Conservation (phyloP, 2,329 filamentous ascomycete genomes). For the Bimuria novae-zelandiae region DNA sequence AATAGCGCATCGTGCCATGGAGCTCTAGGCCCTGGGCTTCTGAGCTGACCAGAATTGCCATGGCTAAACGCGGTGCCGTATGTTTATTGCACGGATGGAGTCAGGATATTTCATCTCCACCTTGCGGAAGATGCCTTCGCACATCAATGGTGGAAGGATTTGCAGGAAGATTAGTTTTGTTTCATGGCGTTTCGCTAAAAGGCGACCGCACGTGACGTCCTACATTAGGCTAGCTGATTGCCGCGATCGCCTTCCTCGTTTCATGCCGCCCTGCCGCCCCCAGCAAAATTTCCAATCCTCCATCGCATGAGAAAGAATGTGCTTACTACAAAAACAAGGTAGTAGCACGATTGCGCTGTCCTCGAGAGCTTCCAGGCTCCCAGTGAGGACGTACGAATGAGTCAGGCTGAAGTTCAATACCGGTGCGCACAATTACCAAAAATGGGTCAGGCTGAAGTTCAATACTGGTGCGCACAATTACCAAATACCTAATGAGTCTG, state of each 20-base stretch:
- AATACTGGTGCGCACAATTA: no score
- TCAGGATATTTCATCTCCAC: constrained; percentile 11
- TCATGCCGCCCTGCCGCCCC: constrained; percentile 2
- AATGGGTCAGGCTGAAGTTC: no score
- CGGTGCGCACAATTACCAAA: no score
- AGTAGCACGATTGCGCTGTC: no score
- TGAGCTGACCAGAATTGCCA: neutral
- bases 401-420: no score
- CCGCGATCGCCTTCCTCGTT: neutral
- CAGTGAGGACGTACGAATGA: no score
- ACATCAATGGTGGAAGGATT: constrained; percentile 15
- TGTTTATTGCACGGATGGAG: constrained; percentile 8
- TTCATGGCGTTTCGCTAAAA: constrained; percentile 17
- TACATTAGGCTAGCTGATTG: neutral
- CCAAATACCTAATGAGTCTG: no score
- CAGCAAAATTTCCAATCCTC: constrained; percentile 31
- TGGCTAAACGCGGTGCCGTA: neutral
- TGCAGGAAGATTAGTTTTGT: constrained; percentile 6
- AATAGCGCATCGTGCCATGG: constrained; percentile 27
- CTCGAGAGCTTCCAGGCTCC: no score
- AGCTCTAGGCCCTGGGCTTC: constrained; percentile 2
- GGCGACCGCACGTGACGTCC: constrained; percentile 15
- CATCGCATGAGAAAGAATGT: constrained; percentile 24
- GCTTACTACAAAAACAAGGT: no score
- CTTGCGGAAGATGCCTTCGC: neutral